A percentile compares a stretch with the other conserved stretches of the same genome.
Conservation (phyloP, 192 early-diverging fungal genomes). For the Coemansia furcata region DNA sequence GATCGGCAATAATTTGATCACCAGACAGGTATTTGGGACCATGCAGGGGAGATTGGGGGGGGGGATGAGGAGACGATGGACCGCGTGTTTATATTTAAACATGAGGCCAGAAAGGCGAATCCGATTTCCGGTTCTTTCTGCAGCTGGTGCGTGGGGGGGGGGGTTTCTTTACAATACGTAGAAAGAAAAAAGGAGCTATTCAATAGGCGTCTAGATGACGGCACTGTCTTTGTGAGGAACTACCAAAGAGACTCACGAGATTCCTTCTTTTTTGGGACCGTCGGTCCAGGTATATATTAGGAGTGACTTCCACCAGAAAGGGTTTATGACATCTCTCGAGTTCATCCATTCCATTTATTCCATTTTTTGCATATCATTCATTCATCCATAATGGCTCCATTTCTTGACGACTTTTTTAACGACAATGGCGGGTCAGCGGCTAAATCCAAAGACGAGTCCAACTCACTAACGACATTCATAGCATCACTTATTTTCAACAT, state of each 20-base stretch:
- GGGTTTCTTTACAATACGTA: not conserved
- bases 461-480: constrained; percentile 63
- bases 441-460: constrained; percentile 9
- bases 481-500: constrained; percentile 71
- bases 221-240: not conserved
- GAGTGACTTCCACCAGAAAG: no score
- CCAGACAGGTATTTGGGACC: no score
- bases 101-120: not conserved
- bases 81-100: no score
- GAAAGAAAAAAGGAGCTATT: not conserved
- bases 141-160: not conserved
- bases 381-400: not conserved
- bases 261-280: not conserved
- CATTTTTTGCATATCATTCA: not conserved
- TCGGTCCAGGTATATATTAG: no score
- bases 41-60: no score
- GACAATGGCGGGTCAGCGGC: not conserved
- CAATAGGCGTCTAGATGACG: not conserved
- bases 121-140: not conserved
- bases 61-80: not conserved
- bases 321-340: no score
- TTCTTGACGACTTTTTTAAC: not conserved
- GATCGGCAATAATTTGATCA: not conserved
- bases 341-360: constrained; percentile 3
- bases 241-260: not conserved